These are phyloP conservation scores for Pontederia crassipes DNA, from an alignment of 176 grass and related monocot genomes.

Conservation along the genomic window DNA sequence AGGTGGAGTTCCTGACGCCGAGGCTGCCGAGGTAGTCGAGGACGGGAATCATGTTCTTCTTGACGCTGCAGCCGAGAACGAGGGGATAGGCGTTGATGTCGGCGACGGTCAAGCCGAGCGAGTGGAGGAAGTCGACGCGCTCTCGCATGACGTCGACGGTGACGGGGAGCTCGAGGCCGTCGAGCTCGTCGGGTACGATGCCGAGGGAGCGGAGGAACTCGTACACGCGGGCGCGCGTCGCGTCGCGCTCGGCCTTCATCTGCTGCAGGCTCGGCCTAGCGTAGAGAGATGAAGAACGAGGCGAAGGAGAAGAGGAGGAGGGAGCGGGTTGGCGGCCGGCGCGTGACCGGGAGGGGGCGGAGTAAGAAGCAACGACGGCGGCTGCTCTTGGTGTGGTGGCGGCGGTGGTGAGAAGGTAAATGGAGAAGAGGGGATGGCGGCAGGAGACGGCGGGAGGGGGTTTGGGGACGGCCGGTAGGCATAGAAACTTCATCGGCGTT, in stretches of 20 bases:
- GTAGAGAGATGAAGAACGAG: constrained; percentile 36
- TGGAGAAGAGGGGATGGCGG: too few relatives aligned
- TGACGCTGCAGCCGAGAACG: constrained; percentile 65
- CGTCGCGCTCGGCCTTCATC: constrained; percentile 45
- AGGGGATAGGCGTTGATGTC: constrained; percentile 69
- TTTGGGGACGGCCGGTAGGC: too few relatives aligned
- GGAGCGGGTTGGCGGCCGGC: constrained; percentile 8
- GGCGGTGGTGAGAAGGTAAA: too few relatives aligned
- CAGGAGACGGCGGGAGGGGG: too few relatives aligned
- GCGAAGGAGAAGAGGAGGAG: not conserved
- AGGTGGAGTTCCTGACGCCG: constrained; percentile 43
- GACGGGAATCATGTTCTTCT: constrained; percentile 80
- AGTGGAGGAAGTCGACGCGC: constrained; percentile 57
- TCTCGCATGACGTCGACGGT: constrained; percentile 73
- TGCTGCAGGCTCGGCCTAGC: constrained; percentile 58
- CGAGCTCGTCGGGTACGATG: constrained; percentile 56
- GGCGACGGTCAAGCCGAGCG: constrained; percentile 17
- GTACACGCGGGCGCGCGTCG: constrained; percentile 49
- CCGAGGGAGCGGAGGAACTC: constrained; percentile 30
- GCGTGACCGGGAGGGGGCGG: constrained; percentile 23
- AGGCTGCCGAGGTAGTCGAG: constrained; percentile 80
- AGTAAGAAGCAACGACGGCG: constrained; percentile 24
- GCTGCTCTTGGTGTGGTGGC: not conserved
- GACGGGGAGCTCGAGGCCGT: constrained; percentile 63
- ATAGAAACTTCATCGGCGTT: too few relatives aligned